Conservation (phyloP, 2,329 filamentous ascomycete genomes). For the Talaromyces sp. region DNA sequence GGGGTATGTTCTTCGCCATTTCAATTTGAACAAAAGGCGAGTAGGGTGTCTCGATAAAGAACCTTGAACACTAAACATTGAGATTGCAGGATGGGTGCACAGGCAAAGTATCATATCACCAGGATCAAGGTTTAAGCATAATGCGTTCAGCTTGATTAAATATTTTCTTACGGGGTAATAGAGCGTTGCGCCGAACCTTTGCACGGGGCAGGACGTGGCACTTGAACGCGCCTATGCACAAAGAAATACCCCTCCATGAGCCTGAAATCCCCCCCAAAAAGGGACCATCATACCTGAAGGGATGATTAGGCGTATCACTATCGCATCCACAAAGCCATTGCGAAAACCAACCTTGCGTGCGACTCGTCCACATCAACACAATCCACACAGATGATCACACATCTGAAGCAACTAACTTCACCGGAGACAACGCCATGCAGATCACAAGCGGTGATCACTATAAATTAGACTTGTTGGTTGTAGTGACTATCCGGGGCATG, state of each 20-base stretch:
- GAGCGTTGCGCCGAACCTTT: constrained; percentile 48
- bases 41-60: too few relatives aligned
- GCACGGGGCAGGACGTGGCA: constrained; percentile 46
- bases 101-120: not conserved
- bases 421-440: not conserved
- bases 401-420: not conserved
- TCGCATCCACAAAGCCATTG: not conserved
- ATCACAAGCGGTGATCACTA: constrained; percentile 6
- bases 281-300: not conserved
- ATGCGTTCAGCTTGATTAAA: not conserved
- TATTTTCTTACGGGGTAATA: not conserved
- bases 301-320: not conserved
- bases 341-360: not conserved
- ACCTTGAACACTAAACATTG: too few relatives aligned
- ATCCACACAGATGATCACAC: not conserved
- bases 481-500: not conserved
- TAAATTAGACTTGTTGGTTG: not conserved
- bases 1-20: too few relatives aligned
- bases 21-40: too few relatives aligned
- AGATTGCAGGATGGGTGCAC: too few relatives aligned
- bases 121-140: not conserved
- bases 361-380: not conserved
- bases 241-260: not conserved
- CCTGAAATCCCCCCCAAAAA: not conserved
- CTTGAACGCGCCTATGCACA: constrained; percentile 29